These are phyloP conservation scores for Raddia distichophylla DNA, from an alignment of 176 grass and related monocot genomes.

Conservation along the genomic window DNA sequence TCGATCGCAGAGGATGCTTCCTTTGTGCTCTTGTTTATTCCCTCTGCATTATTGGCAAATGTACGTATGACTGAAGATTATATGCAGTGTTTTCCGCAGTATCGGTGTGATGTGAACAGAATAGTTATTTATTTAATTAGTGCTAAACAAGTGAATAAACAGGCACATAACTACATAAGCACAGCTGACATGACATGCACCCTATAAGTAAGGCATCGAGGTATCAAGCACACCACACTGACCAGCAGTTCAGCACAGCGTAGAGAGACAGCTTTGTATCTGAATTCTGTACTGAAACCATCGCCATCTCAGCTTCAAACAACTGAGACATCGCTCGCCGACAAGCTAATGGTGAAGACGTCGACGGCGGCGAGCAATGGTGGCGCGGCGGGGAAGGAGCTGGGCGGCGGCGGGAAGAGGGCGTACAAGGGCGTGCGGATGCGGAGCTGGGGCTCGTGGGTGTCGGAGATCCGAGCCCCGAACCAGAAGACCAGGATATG, in stretches of 20 bases:
- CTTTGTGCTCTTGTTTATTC: not conserved
- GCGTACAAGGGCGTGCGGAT: constrained; percentile 92
- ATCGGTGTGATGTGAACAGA: constrained; percentile 52
- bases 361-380: constrained; percentile 33
- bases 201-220: constrained; percentile 62
- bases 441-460: constrained; percentile 96
- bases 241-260: not conserved
- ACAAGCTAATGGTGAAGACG: constrained; percentile 68
- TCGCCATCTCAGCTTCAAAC: constrained; percentile 18
- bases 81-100: not conserved
- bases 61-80: constrained; percentile 46
- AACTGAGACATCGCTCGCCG: not conserved
- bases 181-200: constrained; percentile 3
- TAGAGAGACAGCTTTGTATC: too few relatives aligned
- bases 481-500: constrained; percentile 90
- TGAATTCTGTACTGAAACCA: not conserved
- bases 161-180: not conserved
- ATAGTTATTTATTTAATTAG: constrained; percentile 1
- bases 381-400: not conserved
- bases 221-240: constrained; percentile 36
- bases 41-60: constrained; percentile 43
- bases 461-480: constrained; percentile 86
- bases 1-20: constrained; percentile 34
- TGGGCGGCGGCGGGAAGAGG: constrained; percentile 26
- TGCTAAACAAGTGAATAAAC: constrained; percentile 32